These are phyloP conservation scores for Quercus engelmannii DNA, from an alignment of 306 rosid genomes.

Conservation along the genomic window DNA sequence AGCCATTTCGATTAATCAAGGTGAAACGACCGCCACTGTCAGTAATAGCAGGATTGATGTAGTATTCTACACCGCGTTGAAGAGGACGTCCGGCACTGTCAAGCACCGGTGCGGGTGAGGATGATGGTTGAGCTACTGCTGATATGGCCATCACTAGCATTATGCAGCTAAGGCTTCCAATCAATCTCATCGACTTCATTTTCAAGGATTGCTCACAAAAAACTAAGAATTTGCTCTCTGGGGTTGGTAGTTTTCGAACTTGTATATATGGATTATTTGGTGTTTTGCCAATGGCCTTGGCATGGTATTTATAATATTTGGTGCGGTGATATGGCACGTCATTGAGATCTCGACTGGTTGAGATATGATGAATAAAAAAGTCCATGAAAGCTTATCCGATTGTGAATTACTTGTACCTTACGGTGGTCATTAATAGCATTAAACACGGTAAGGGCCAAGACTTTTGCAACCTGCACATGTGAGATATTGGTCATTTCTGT, in stretches of 20 bases:
- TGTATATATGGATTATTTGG: neutral
- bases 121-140: slow-evolving; percentile 21
- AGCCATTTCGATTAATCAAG: slow-evolving; percentile 18
- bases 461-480: neutral
- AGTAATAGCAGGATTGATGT: slow-evolving; percentile 58
- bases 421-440: neutral
- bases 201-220: neutral
- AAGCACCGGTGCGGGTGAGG: slow-evolving; percentile 23
- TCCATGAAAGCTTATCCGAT: neutral
- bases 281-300: neutral
- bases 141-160: neutral
- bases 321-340: neutral
- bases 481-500: neutral
- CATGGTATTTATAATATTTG: neutral
- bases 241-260: neutral
- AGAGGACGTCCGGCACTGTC: slow-evolving; percentile 51
- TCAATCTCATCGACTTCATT: neutral
- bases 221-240: neutral
- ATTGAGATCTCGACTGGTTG: neutral
- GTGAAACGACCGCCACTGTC: slow-evolving; percentile 55
- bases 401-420: neutral
- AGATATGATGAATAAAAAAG: neutral
- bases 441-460: neutral
- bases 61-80: slow-evolving; percentile 37
- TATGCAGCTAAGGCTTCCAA: neutral